phyloP scores from a whole-genome alignment of 2,329 filamentous ascomycete genomes.

The Stachybotrys elegans region DNA sequence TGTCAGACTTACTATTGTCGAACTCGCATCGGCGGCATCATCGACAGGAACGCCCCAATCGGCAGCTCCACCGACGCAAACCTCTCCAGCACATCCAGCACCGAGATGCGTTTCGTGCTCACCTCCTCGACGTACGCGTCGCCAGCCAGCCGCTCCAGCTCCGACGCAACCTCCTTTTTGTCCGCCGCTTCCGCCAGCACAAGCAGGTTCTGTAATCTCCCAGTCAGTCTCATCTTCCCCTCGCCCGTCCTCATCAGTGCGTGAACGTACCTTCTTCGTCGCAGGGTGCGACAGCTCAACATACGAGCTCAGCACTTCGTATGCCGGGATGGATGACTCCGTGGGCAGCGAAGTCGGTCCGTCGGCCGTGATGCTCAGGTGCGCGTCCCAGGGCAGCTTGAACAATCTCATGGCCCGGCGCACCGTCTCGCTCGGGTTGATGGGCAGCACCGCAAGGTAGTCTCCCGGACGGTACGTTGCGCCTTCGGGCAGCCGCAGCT shows the following conservation, averaged over 20 bases:
- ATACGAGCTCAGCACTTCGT: conserved; percentile 62
- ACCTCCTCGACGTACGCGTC: conserved; percentile 41
- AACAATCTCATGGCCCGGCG: conserved; percentile 61
- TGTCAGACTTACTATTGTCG: conserved; percentile 54
- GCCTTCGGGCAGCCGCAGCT: conserved; percentile 61
- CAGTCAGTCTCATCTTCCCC: too few relatives aligned
- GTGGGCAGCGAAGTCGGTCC: conserved; percentile 50
- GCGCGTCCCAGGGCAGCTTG: conserved; percentile 62
- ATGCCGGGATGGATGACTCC: conserved; percentile 53
- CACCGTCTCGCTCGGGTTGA: conserved; percentile 61
- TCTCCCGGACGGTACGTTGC: conserved; percentile 68
- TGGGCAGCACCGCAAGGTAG: conserved; percentile 68
- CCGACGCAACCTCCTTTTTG: conserved; percentile 35
- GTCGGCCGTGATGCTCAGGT: conserved; percentile 54
- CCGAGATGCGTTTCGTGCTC: conserved; percentile 52
- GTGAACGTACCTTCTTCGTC: conserved; percentile 53
- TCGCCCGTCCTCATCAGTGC: not conserved
- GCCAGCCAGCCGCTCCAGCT: conserved; percentile 42
- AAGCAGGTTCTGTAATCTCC: conserved; percentile 28
- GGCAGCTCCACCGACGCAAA: conserved; percentile 56
- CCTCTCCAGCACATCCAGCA: conserved; percentile 65
- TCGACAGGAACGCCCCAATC: conserved; percentile 61
- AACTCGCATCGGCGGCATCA: conserved; percentile 72
- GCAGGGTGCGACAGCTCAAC: conserved; percentile 70
- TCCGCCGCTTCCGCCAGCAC: conserved; percentile 42